Percentiles rank a stretch among this genome's conserved stretches.
Conservation (phyloP, 345 rosid genomes). For the Boechera divaricarpa region DNA sequence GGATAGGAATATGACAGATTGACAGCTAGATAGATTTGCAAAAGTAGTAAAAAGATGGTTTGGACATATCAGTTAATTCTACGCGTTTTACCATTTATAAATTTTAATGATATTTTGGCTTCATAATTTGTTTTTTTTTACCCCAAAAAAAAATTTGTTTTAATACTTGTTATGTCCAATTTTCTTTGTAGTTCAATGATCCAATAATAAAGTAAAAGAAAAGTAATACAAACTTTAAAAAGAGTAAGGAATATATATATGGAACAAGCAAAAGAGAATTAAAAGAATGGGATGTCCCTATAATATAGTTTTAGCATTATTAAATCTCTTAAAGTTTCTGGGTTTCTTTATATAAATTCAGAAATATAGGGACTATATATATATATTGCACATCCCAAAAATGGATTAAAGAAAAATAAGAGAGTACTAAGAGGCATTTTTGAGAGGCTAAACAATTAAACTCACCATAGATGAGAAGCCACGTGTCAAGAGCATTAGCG, state of each 20-base stretch:
- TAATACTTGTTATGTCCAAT: neutral
- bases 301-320: no score
- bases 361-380: constrained; percentile 9
- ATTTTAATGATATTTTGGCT: no score
- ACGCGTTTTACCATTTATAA: neutral
- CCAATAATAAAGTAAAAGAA: neutral
- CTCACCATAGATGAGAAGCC: constrained; percentile 1
- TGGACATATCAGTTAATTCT: neutral
- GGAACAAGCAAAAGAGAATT: neutral
- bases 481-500: neutral
- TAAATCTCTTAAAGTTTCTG: neutral
- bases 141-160: neutral
- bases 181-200: neutral
- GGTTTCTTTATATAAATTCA: neutral
- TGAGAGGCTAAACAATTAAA: neutral
- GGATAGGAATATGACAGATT: constrained; percentile 14
- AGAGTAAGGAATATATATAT: neutral
- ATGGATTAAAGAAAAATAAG: neutral
- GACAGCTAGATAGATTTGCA: neutral
- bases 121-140: no score
- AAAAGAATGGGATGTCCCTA: neutral
- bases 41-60: neutral
- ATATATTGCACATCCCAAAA: neutral
- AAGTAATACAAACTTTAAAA: neutral
- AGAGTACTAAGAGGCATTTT: neutral